These are phyloP conservation scores for Aspergillus calidoustus DNA, from an alignment of 2,329 filamentous ascomycete species.

Conservation along the genomic window DNA sequence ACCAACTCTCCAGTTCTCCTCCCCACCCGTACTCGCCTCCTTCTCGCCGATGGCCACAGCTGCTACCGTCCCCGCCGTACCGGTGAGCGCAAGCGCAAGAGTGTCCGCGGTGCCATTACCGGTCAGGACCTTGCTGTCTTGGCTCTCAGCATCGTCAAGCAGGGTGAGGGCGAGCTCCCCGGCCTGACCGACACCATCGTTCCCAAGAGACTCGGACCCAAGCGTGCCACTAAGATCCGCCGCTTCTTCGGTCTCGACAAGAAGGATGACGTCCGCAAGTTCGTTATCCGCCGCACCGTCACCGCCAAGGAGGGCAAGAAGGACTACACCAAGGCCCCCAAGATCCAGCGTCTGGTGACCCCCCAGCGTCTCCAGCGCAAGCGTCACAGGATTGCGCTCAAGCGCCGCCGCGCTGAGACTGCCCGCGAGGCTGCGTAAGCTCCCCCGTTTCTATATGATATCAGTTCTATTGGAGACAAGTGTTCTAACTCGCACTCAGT, in stretches of 20 bases:
- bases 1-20: slow-evolving; percentile 66
- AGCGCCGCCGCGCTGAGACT: slow-evolving; percentile 96
- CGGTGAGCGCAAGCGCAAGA: slow-evolving; percentile 99
- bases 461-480: neutral
- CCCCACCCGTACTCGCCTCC: slow-evolving; percentile 96
- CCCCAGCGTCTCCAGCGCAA: slow-evolving; percentile 99
- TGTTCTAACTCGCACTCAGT: slow-evolving; percentile 51
- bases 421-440: slow-evolving; percentile 98
- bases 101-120: slow-evolving; percentile 95
- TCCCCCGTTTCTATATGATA: slow-evolving; percentile 6
- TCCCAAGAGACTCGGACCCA: slow-evolving; percentile 99
- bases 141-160: slow-evolving; percentile 95
- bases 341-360: slow-evolving; percentile 99
- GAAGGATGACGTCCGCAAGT: slow-evolving; percentile 99
- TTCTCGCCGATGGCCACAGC: slow-evolving; percentile 94
- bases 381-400: slow-evolving; percentile 96
- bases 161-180: slow-evolving; percentile 91
- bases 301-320: slow-evolving; percentile 88
- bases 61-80: slow-evolving; percentile 98
- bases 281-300: slow-evolving; percentile 98
- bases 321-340: slow-evolving; percentile 99
- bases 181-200: slow-evolving; percentile 96
- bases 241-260: slow-evolving; percentile 99
- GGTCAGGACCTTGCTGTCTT: slow-evolving; percentile 93
- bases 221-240: slow-evolving; percentile 99